phyloP scores from a whole-genome alignment of 2,329 filamentous ascomycete species.

The Trichoderma endophyticum region DNA sequence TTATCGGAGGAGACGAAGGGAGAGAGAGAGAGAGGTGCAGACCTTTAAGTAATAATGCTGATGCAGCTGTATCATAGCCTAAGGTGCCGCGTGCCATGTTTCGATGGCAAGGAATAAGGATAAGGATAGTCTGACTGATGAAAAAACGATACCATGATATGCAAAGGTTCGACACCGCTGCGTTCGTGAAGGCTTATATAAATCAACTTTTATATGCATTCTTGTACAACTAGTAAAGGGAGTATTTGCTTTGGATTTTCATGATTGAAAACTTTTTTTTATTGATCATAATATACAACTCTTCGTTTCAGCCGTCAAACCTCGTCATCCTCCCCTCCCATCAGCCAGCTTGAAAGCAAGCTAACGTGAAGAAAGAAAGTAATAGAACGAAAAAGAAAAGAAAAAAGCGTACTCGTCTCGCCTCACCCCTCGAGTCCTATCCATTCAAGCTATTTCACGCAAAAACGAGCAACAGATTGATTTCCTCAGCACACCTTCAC shows the following conservation, averaged over 20 bases:
- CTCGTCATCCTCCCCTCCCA: background rate
- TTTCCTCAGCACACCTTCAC: background rate
- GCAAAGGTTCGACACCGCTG: background rate
- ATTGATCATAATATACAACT: conserved; percentile 19
- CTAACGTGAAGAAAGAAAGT: background rate
- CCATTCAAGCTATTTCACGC: background rate
- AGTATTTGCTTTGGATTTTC: background rate
- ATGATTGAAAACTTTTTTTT: conserved; percentile 10
- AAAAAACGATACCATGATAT: background rate
- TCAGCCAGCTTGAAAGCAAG: background rate
- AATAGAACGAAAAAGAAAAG: background rate
- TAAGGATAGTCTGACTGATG: background rate
- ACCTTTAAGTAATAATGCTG: conserved; percentile 4
- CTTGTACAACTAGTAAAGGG: background rate
- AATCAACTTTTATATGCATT: background rate
- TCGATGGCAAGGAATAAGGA: background rate
- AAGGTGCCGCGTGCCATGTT: background rate
- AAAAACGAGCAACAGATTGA: background rate
- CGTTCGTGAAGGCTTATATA: background rate
- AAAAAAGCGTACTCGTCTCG: background rate
- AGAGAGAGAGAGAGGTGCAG: background rate
- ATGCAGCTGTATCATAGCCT: conserved; percentile 24
- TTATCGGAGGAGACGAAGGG: background rate
- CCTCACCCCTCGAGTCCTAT: background rate
- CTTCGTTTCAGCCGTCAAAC: background rate